These are phyloP conservation scores for Vaccinium vitisidaea DNA, from an alignment of 148 eudicot genomes.

Conservation along the genomic window DNA sequence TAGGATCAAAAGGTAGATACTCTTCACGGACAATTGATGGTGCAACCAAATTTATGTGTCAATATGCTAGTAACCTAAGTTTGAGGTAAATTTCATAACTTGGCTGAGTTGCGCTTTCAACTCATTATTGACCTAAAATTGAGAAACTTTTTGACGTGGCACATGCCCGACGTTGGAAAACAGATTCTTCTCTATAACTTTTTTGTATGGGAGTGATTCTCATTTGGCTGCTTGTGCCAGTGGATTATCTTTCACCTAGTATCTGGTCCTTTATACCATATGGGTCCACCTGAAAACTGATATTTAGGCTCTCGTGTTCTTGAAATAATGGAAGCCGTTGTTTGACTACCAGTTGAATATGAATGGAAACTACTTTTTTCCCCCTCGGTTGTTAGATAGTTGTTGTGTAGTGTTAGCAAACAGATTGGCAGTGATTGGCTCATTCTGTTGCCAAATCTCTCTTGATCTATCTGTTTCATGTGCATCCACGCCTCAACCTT, in stretches of 20 bases:
- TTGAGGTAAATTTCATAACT: slow-evolving; percentile 34
- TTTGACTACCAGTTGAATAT: neutral
- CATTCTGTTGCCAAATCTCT: neutral
- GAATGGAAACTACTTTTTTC: neutral
- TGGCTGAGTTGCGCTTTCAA: neutral
- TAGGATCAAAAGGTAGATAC: slow-evolving; percentile 78
- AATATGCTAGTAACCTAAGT: slow-evolving; percentile 43
- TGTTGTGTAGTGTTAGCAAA: neutral
- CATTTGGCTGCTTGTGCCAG: neutral
- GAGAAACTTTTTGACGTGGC: neutral
- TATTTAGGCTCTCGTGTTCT: neutral
- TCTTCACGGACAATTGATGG: slow-evolving; percentile 73
- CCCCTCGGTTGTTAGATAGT: neutral
- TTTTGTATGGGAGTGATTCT: neutral
- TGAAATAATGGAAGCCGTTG: neutral
- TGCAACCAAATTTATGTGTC: slow-evolving; percentile 59
- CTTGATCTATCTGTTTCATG: slow-evolving; percentile 2
- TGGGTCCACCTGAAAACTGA: neutral
- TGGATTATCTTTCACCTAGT: neutral
- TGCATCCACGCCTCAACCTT: neutral
- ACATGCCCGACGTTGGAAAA: no score
- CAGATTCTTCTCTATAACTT: no score
- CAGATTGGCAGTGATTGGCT: neutral
- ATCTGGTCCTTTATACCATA: neutral
- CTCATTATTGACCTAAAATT: neutral